Percentiles rank a stretch among this genome's conserved stretches.
Conservation (phyloP, 1,139 yeast genomes). For the Scheffersomyces titani region DNA sequence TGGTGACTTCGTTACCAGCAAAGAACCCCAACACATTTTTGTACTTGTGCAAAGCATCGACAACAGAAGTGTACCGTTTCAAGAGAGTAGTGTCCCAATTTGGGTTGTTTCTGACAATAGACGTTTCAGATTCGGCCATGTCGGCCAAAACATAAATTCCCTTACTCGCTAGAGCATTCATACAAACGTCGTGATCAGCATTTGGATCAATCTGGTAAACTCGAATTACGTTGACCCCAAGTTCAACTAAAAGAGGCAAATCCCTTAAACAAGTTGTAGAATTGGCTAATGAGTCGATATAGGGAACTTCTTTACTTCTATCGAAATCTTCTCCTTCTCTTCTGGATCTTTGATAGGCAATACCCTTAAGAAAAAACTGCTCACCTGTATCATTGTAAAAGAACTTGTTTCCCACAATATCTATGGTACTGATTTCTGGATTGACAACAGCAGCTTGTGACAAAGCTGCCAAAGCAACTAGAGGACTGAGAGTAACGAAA, state of each 20-base stretch:
- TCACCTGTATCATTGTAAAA: slow-evolving; percentile 40
- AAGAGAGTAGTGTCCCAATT: slow-evolving; percentile 43
- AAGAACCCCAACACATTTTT: slow-evolving; percentile 56
- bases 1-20: slow-evolving; percentile 65
- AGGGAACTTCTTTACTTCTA: slow-evolving; percentile 28
- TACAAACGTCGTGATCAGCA: slow-evolving; percentile 54
- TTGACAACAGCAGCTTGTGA: not conserved
- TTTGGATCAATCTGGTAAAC: slow-evolving; percentile 57
- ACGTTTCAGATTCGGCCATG: slow-evolving; percentile 53
- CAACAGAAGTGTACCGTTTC: slow-evolving; percentile 46
- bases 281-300: slow-evolving; percentile 56
- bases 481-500: not conserved
- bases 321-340: slow-evolving; percentile 29
- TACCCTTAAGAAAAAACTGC: slow-evolving; percentile 59
- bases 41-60: slow-evolving; percentile 51
- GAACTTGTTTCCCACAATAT: slow-evolving; percentile 49
- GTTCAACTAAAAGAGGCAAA: slow-evolving; percentile 43
- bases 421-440: slow-evolving; percentile 22
- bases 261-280: slow-evolving; percentile 51
- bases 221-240: slow-evolving; percentile 55
- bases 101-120: slow-evolving; percentile 53
- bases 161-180: slow-evolving; percentile 51
- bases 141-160: slow-evolving; percentile 60
- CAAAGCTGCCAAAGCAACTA: slow-evolving; percentile 6
- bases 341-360: slow-evolving; percentile 56